Percentiles rank a stretch among this genome's conserved stretches.
These are phyloP conservation scores for Angomonas ambiguus DNA, from an alignment of 208 protist species.

Conservation along the genomic window DNA sequence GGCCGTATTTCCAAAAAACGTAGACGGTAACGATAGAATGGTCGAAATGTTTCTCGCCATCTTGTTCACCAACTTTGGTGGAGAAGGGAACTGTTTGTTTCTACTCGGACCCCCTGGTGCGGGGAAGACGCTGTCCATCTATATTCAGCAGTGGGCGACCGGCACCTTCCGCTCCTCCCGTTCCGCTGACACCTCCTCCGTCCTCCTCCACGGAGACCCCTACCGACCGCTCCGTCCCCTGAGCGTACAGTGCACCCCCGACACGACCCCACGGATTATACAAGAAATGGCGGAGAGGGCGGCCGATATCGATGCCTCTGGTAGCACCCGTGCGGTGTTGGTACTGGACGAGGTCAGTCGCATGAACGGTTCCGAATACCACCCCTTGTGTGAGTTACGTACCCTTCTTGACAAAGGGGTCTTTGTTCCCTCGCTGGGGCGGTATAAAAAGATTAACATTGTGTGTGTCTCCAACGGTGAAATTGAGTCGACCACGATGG, in stretches of 20 bases:
- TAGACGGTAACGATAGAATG: neutral
- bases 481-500: constrained; percentile 3
- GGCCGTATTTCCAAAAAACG: neutral
- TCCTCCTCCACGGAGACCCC: neutral
- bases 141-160: constrained; percentile 1
- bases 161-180: neutral
- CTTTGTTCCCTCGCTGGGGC: neutral
- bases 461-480: constrained; percentile 1
- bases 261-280: neutral
- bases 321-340: neutral
- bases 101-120: neutral
- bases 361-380: neutral
- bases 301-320: neutral
- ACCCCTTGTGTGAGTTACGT: neutral
- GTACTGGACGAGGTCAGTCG: neutral
- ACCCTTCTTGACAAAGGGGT: neutral
- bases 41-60: constrained; percentile 2
- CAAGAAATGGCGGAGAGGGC: neutral
- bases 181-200: neutral
- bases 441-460: constrained; percentile 5
- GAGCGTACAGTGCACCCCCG: constrained; percentile 1
- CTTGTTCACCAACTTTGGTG: constrained; percentile 1
- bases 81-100: neutral
- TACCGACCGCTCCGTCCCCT: neutral
- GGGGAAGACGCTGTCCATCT: neutral